phyloP scores from a whole-genome alignment of 129 eudicot species.

The Escallonia rubra region DNA sequence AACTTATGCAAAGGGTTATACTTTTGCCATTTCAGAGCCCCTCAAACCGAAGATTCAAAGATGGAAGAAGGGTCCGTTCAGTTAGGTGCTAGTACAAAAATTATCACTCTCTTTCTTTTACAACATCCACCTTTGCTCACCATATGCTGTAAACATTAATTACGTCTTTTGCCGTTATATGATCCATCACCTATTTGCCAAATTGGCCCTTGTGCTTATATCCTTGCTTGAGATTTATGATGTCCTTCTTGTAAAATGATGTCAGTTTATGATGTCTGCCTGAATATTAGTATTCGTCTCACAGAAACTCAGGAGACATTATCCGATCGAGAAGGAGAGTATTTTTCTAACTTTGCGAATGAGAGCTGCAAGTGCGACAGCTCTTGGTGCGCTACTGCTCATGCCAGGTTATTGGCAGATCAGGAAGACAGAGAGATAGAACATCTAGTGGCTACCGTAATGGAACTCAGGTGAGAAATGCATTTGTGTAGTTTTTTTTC shows the following conservation, averaged over 20 bases:
- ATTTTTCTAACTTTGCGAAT: conserved; percentile 64
- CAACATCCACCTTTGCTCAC: background rate
- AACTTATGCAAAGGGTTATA: background rate
- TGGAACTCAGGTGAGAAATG: conserved; percentile 66
- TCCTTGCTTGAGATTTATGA: no score
- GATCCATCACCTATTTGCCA: no score
- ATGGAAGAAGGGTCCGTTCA: conserved; percentile 29
- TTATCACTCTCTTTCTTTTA: background rate
- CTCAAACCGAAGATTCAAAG: conserved; percentile 36
- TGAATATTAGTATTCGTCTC: conserved; percentile 6
- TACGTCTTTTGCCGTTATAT: no score
- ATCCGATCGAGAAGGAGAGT: conserved; percentile 24
- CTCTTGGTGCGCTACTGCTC: conserved; percentile 98
- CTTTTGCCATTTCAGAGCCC: conserved; percentile 25
- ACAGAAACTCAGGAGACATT: conserved; percentile 38
- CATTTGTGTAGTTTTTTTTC: background rate
- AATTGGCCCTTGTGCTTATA: no score
- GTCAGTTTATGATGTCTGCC: background rate
- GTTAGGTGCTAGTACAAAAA: conserved; percentile 38
- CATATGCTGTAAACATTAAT: no score
- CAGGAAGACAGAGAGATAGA: conserved; percentile 84
- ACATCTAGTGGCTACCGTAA: conserved; percentile 53
- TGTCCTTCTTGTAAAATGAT: background rate
- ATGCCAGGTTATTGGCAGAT: conserved; percentile 77
- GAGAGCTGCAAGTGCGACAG: conserved; percentile 88